Evolutionary conservation across 2,329 filamentous ascomycete species (phyloP), one percentile per base, ranked within the genome.

Genomic region (Botrytis elliptica): DNA sequence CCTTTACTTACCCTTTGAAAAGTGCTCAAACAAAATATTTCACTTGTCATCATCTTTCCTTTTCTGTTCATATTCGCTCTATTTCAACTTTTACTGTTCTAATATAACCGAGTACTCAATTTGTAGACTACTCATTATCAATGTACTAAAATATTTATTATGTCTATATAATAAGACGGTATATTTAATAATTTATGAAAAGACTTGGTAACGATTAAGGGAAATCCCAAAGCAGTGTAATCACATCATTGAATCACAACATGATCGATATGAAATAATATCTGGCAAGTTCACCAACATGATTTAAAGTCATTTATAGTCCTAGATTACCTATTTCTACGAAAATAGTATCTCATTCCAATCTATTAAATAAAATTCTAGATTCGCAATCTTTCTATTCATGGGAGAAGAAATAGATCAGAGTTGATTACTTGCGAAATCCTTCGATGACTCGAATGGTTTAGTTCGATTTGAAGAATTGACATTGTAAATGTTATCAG

Each of bases 1-100:
- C 1, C 1, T 44, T 40, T 16, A 5, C 4, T 42, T 0, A 2
- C 16, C 42, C 1, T 44, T 44, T 18, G 22, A 18, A 16, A 14
- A 9, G n/a, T 14, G n/a, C 1, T 1, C 1, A 8, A 8, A 18
- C 12, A 18, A 18, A 55, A 0, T 3, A 18, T 16, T 8, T 3
- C 3, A 55, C n/a, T 55, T 55, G 25, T 16, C 12, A 1, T n/a
- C 14, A 29, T 55, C 25, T 3, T 55, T 18, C 38, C 38, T 9
- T 40, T 40, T 40, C 9, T 40, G 1, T 12, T 40, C 38, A 40
- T 12, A 12, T 40, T 9, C 38, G 38, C 38, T 40, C 12, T 40
- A 12, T 12, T 40, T 12, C 12, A 40, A 40, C 9, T 40, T 2
- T 40, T 2, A 40, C 38, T 40, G 38, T 40, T 40, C 38, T 40